These are phyloP conservation scores for Erysimum pusillum DNA, from an alignment of 441 rosid species.

Conservation along the genomic window DNA sequence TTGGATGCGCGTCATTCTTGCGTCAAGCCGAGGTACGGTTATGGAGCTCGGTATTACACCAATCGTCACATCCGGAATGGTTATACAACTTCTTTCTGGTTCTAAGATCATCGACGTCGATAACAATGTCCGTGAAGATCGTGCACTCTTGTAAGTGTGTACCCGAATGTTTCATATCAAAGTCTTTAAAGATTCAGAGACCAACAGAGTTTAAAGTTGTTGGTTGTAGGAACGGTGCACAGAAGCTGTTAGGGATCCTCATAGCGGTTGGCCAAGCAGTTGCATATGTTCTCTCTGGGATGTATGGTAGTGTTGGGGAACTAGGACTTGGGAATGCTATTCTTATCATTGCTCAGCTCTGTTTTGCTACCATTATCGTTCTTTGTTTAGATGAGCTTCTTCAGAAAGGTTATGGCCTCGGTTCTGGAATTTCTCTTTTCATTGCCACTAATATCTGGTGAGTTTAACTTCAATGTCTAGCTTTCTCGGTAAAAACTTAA, in stretches of 20 bases:
- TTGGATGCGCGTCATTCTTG: slow-evolving; percentile 82
- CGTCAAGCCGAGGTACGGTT: slow-evolving; percentile 75
- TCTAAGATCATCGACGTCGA: slow-evolving; percentile 74
- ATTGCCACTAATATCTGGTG: slow-evolving; percentile 78
- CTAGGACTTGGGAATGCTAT: slow-evolving; percentile 84
- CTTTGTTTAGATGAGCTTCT: slow-evolving; percentile 79
- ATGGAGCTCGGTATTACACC: slow-evolving; percentile 86
- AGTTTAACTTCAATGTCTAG: background rate
- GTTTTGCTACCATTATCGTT: slow-evolving; percentile 78
- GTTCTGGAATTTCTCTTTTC: slow-evolving; percentile 78
- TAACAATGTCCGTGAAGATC: slow-evolving; percentile 76
- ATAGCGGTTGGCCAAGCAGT: slow-evolving; percentile 79
- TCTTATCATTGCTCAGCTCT: slow-evolving; percentile 83
- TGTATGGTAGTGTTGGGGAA: slow-evolving; percentile 73
- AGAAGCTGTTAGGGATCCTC: slow-evolving; percentile 73
- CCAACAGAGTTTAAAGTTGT: background rate
- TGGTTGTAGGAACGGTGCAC: slow-evolving; percentile 58
- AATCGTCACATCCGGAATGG: slow-evolving; percentile 72
- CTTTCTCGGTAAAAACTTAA: background rate
- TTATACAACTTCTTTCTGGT: slow-evolving; percentile 74
- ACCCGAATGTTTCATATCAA: background rate
- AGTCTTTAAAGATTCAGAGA: background rate
- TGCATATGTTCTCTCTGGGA: slow-evolving; percentile 72
- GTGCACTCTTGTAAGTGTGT: slow-evolving; percentile 65
- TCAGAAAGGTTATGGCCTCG: slow-evolving; percentile 76